These are phyloP conservation scores for Vitis rotundifolia DNA, from an alignment of 164 flowering plant genomes.

Conservation along the genomic window DNA sequence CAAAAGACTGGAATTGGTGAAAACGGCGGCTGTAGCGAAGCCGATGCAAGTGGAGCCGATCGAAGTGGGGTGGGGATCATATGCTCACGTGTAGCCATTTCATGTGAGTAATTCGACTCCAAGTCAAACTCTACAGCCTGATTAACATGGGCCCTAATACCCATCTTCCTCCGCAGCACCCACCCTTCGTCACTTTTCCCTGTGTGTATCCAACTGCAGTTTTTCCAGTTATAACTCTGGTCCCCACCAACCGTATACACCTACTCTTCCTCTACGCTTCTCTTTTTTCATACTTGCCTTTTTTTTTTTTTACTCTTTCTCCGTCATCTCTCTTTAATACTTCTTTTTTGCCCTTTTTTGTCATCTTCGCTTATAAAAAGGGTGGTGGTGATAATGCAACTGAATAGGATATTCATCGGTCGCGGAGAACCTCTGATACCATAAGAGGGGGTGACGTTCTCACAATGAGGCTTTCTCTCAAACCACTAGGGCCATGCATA, in stretches of 20 bases:
- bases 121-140: slow-evolving; percentile 9
- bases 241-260: not conserved
- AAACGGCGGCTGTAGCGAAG: too few relatives aligned
- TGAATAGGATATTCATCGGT: too few relatives aligned
- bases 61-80: too few relatives aligned
- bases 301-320: not conserved
- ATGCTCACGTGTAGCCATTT: too few relatives aligned
- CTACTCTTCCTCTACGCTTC: not conserved
- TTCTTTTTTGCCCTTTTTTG: too few relatives aligned
- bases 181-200: not conserved
- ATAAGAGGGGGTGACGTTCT: not conserved
- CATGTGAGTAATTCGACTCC: not conserved
- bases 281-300: slow-evolving; percentile 1
- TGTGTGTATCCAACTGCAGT: not conserved
- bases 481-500: slow-evolving; percentile 18
- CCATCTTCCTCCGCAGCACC: not conserved
- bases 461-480: slow-evolving; percentile 23
- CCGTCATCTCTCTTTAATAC: not conserved
- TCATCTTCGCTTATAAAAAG: too few relatives aligned
- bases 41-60: too few relatives aligned
- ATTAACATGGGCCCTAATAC: not conserved
- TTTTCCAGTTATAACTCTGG: slow-evolving; percentile 8
- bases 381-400: too few relatives aligned
- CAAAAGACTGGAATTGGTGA: too few relatives aligned
- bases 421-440: too few relatives aligned